Conservation (phyloP, 2,329 filamentous ascomycete genomes). For the Sordariomycetes sp. region DNA sequence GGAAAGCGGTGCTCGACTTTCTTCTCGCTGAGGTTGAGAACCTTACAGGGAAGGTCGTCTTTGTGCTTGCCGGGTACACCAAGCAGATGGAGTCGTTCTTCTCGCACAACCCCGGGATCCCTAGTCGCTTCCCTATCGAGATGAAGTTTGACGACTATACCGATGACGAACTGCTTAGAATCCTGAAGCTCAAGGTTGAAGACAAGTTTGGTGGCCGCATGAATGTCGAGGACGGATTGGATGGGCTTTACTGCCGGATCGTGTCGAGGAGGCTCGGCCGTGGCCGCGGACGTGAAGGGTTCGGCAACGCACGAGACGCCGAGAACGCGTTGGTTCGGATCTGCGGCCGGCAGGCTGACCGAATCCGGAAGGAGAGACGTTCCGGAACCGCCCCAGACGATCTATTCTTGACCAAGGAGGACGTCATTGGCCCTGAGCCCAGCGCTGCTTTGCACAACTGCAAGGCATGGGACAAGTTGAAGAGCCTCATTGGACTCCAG, state of each 20-base stretch:
- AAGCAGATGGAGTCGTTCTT: slow-evolving; percentile 72
- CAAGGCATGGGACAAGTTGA: slow-evolving; percentile 45
- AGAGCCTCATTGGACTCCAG: slow-evolving; percentile 45
- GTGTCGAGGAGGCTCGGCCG: slow-evolving; percentile 49
- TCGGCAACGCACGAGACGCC: slow-evolving; percentile 62
- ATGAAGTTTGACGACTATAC: slow-evolving; percentile 61
- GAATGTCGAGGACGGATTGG: slow-evolving; percentile 44
- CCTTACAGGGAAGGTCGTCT: slow-evolving; percentile 55
- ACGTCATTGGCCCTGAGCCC: slow-evolving; percentile 62
- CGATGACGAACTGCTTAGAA: slow-evolving; percentile 51
- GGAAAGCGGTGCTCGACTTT: slow-evolving; percentile 56
- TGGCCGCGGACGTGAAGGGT: slow-evolving; percentile 53
- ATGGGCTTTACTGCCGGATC: slow-evolving; percentile 55
- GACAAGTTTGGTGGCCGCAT: slow-evolving; percentile 44
- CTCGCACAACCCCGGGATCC: slow-evolving; percentile 55
- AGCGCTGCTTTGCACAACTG: slow-evolving; percentile 37
- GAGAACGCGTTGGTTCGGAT: slow-evolving; percentile 51
- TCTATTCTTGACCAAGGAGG: slow-evolving; percentile 45
- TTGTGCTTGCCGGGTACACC: slow-evolving; percentile 63
- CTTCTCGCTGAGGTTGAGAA: slow-evolving; percentile 66
- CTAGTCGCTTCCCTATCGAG: slow-evolving; percentile 55
- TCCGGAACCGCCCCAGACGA: slow-evolving; percentile 37
- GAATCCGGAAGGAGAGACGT: slow-evolving; percentile 38
- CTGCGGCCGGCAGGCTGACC: slow-evolving; percentile 43
- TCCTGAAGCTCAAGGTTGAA: slow-evolving; percentile 44